Evolutionary conservation across 1,284 basidiomycete genomes (phyloP), one percentile per base, ranked within the genome.

Genomic region (Coniophora puteana): DNA sequence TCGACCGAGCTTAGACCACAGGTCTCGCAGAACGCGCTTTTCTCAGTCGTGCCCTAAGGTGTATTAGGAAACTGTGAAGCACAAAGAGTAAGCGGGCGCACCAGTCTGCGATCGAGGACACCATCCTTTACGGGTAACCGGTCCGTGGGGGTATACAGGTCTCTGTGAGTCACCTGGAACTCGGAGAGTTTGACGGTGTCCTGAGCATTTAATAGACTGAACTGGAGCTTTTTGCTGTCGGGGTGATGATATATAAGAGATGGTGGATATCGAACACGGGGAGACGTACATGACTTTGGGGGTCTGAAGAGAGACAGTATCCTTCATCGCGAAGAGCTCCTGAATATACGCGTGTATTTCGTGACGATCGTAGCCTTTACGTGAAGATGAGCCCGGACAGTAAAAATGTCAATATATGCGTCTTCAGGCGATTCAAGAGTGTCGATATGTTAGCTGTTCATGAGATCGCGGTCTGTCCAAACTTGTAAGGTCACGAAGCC

Each of bases 121-220:
- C 94, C 93, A 68, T 93, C 80, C 51, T 83, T 88, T n/a, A 91
- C 90, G 0, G 93, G 93, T 2, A 84, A 69, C 45, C 89, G 74
- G 56, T 90, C 86, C 17, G 74, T 76, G 7, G 83, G 70, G 39
- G 88, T 90, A 65, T 96, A 97, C 39, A 97, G 68, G 60, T 95
- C 93, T 21, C 89, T 76, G 61, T 91, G 86, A 18, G 89, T 93
- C 48, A 95, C 88, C 65, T 97, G 91, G 53, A 93, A 95, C 63
- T 98, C 93, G 12, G 93, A 88, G 45, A 96, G 78, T 57, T 87
- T 89, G 51, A 96, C 94, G 8, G 93, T 89, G 57, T 96, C 92
- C 63, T 95, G 93, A 25, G 90, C 83, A 59, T 86, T 90, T 51
- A 97, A 73, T 33, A 94, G 78, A 59, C 89, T 89, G 67, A 97